Evolutionary conservation across 768 basidiomycete genomes (phyloP), one percentile per base, ranked within the genome.

Genomic region (Lactarius trivialis): DNA sequence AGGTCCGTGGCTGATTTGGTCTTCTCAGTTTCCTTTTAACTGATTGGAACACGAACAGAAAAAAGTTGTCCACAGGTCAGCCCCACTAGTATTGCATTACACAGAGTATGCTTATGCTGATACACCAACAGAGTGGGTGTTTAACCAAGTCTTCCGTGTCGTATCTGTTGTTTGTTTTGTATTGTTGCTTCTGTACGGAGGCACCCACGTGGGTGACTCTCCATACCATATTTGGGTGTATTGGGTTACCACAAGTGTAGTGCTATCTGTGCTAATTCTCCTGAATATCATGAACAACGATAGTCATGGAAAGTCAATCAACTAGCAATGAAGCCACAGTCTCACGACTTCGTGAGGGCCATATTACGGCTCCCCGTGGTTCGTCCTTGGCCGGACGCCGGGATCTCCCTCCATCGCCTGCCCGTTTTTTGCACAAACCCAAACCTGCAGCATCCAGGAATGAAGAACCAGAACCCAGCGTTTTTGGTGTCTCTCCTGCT

Each of bases 1-100:
- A 88, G 81, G 74, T 74, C 43, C 53, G 71, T 63, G 34, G 21
- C 24, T 33, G 28, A 48, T n/a, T 21, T 58, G 33, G 30, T 49
- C 30, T 32, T 15, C 26, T 28, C 24, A n/a, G 43, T 30, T 15
- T 9, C n/a, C 60, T 33, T 54, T 53, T 48, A 33, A 41, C 51
- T 54, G 36, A 61, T 24, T 50, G 26, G 3, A 32, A 50, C 17
- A 21, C 6, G 32, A 45, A 52, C 55, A 68, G 63, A 66, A 65
- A 68, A 67, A 64, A 41, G 69, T 70, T 17, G 55, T 65, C 21
- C 65, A 65, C 39, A 70, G 65, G 68, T 65, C 34, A 63, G 67
- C 65, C 24, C 24, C 21, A 7, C 8, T 26, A n/a, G n/a, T n/a
- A 11, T 51, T 41, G 8, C 1, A 24, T 41, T 26, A 19, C 8